Conservation (phyloP, 1,139 yeast species). For the Geotrichum siamense region DNA sequence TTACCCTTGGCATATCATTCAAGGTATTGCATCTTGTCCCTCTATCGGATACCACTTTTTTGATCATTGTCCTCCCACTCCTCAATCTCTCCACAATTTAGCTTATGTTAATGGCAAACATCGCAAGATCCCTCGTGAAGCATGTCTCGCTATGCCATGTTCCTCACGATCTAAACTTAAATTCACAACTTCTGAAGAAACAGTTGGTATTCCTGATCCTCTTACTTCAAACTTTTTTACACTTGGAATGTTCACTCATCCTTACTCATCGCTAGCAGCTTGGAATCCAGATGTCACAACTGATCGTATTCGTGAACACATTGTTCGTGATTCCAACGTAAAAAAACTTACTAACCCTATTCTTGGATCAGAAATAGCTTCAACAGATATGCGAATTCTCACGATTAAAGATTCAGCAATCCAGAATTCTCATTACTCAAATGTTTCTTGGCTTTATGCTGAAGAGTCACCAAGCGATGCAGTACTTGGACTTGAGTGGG, state of each 20-base stretch:
- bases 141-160: conserved; percentile 8
- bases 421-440: conserved; percentile 6
- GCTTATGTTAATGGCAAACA: conserved; percentile 7
- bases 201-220: conserved; percentile 6
- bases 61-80: conserved; percentile 11
- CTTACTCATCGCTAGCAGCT: conserved; percentile 1
- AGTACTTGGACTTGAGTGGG: conserved; percentile 7
- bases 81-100: conserved; percentile 9
- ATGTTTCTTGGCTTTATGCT: conserved; percentile 12
- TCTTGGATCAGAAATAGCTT: not conserved
- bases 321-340: not conserved
- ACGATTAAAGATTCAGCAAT: conserved; percentile 14
- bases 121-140: conserved; percentile 2
- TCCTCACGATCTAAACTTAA: not conserved
- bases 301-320: conserved; percentile 1
- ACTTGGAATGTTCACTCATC: conserved; percentile 8
- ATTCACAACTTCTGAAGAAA: too few species aligned
- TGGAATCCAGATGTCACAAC: conserved; percentile 1
- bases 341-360: conserved; percentile 1
- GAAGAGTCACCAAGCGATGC: conserved; percentile 1
- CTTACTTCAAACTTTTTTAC: conserved; percentile 1
- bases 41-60: not conserved
- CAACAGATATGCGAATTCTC: conserved; percentile 1
- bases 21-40: not conserved
- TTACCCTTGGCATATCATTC: not conserved